Percentiles rank a stretch among this genome's conserved stretches.
These are phyloP conservation scores for Theileria orientalis DNA, from an alignment of 169 alveolate genomes.

Conservation along the genomic window DNA sequence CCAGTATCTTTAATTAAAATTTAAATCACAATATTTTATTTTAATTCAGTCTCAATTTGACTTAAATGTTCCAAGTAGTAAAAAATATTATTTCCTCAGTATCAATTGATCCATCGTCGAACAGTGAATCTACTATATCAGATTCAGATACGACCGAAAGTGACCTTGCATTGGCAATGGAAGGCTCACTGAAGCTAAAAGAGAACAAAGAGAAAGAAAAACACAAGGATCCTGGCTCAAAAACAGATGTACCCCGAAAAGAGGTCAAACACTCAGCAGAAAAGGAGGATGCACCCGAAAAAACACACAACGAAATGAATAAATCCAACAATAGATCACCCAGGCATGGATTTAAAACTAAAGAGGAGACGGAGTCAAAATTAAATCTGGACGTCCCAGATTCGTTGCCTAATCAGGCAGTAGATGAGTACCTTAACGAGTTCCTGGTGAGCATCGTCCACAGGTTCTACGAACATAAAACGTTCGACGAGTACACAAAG, in stretches of 20 bases:
- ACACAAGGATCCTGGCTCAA: too few species aligned
- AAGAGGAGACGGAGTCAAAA: too few species aligned
- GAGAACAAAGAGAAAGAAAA: too few species aligned
- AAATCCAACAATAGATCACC: background rate
- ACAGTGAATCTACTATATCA: background rate
- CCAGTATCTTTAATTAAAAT: background rate
- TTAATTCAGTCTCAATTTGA: background rate
- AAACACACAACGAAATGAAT: background rate
- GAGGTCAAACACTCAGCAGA: too few species aligned
- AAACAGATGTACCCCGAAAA: too few species aligned
- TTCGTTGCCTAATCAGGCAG: background rate
- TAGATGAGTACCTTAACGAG: slow-evolving; percentile 10
- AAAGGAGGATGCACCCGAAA: background rate
- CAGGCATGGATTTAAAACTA: too few species aligned
- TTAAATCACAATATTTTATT: too few species aligned
- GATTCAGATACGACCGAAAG: background rate
- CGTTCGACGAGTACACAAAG: slow-evolving; percentile 21
- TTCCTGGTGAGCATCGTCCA: slow-evolving; percentile 1
- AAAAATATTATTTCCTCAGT: slow-evolving; percentile 5
- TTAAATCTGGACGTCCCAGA: background rate
- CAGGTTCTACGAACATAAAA: slow-evolving; percentile 3
- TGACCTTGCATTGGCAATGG: background rate
- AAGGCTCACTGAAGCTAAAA: background rate
- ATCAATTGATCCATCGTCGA: background rate
- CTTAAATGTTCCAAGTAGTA: background rate